Evolutionary conservation across 225 moss, liverwort and hornwort species (phyloP).

Genomic region (Bryoerythrophyllum caledonicum): DNA sequence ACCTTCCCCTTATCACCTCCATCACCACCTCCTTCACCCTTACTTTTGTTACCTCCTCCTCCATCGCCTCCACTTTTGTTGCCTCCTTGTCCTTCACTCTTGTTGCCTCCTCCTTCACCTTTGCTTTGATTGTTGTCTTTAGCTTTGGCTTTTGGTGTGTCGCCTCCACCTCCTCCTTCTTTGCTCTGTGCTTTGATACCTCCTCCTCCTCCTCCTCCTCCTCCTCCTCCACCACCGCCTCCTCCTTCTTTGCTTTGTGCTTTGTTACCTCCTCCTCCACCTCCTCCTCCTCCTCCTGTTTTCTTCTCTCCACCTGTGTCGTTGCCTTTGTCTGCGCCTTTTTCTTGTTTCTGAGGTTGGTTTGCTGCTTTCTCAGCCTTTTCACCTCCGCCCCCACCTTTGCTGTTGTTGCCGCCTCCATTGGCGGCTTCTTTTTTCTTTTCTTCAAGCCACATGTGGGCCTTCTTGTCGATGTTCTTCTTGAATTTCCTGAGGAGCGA

Average conservation of each 20-base stretch:
- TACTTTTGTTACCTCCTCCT: slow-evolving; percentile 5
- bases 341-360: slow-evolving; percentile 10
- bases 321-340: slow-evolving; percentile 6
- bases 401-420: background rate
- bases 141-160: no score
- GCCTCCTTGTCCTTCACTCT: slow-evolving; percentile 20
- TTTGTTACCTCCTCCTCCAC: background rate
- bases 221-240: background rate
- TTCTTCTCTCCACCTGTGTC: slow-evolving; percentile 14
- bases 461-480: slow-evolving; percentile 41
- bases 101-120: slow-evolving; percentile 12
- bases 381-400: slow-evolving; percentile 1
- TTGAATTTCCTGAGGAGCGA: slow-evolving; percentile 31
- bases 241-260: background rate
- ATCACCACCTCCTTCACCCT: slow-evolving; percentile 12
- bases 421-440: slow-evolving; percentile 21
- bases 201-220: background rate
- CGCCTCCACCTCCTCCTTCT: slow-evolving; percentile 6
- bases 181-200: slow-evolving; percentile 6
- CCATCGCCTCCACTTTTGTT: slow-evolving; percentile 15
- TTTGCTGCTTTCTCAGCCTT: slow-evolving; percentile 5
- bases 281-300: slow-evolving; percentile 6
- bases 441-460: slow-evolving; percentile 7
- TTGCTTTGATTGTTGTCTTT: no score
- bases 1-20: slow-evolving; percentile 18